Evolutionary conservation across 192 early-diverging fungal genomes (phyloP).

Genomic region (Dispira simplex): DNA sequence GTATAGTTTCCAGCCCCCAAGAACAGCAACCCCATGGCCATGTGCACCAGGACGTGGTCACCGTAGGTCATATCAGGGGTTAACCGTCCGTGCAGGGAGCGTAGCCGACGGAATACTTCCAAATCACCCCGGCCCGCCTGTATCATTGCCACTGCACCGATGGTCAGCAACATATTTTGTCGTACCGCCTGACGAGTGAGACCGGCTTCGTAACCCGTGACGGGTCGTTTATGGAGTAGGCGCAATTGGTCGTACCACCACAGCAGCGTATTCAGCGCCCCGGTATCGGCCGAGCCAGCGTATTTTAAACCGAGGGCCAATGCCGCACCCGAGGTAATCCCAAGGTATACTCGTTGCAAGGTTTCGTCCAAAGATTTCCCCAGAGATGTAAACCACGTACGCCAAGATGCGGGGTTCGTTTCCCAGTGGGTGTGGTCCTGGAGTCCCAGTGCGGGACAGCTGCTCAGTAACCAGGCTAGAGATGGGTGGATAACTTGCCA

Average conservation of each 20-base stretch:
- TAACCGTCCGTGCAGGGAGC: constrained; percentile 25
- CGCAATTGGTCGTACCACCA: constrained; percentile 21
- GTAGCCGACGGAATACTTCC: constrained; percentile 35
- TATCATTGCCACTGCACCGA: constrained; percentile 36
- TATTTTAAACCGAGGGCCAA: constrained; percentile 9
- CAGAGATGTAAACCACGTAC: no score
- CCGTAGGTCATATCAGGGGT: constrained; percentile 42
- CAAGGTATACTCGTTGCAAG: neutral
- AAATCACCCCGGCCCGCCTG: constrained; percentile 56
- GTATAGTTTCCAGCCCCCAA: constrained; percentile 53
- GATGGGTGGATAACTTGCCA: constrained; percentile 50
- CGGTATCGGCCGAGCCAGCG: neutral
- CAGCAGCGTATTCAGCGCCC: neutral
- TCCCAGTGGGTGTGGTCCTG: neutral
- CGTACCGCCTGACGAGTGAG: constrained; percentile 15
- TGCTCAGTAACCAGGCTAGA: constrained; percentile 32
- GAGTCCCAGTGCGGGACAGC: neutral
- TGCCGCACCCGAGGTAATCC: neutral
- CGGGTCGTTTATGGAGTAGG: constrained; percentile 31
- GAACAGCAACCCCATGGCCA: constrained; percentile 69
- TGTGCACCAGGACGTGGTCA: constrained; percentile 48
- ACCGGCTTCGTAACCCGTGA: constrained; percentile 29
- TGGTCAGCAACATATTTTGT: constrained; percentile 37
- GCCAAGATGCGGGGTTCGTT: no score
- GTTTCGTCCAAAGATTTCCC: no score